Evolutionary conservation across 2,329 filamentous ascomycete genomes (phyloP).

Genomic region (Paramyrothecium roridum): DNA sequence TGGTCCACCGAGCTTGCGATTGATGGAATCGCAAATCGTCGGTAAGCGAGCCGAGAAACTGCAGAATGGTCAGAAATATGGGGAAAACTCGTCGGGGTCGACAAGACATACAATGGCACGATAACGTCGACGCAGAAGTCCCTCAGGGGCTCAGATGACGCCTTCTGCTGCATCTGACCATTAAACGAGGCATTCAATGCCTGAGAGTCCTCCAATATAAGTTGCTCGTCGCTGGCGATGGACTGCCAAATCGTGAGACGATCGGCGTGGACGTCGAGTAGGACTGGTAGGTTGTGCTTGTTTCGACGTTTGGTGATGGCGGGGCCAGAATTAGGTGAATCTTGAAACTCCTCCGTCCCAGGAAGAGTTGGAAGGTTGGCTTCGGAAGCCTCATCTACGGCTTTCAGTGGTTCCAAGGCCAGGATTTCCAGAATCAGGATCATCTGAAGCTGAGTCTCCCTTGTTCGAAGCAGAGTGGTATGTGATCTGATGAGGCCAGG

Average conservation of each 20-base stretch:
- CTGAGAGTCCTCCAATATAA: slow-evolving; percentile 48
- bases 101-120: slow-evolving; percentile 65
- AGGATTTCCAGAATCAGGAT: slow-evolving; percentile 76
- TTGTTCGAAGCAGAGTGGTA: slow-evolving; percentile 63
- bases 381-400: slow-evolving; percentile 36
- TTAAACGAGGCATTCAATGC: slow-evolving; percentile 24
- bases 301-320: slow-evolving; percentile 49
- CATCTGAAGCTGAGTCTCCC: slow-evolving; percentile 78
- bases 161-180: slow-evolving; percentile 33
- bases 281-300: slow-evolving; percentile 60
- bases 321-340: slow-evolving; percentile 21
- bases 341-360: slow-evolving; percentile 28
- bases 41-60: slow-evolving; percentile 76
- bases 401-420: slow-evolving; percentile 58
- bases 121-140: slow-evolving; percentile 81
- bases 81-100: too few species aligned
- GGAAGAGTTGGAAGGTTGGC: slow-evolving; percentile 44
- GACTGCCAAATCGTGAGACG: slow-evolving; percentile 83
- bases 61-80: slow-evolving; percentile 26
- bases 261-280: slow-evolving; percentile 73
- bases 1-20: slow-evolving; percentile 73
- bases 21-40: slow-evolving; percentile 65
- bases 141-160: slow-evolving; percentile 60
- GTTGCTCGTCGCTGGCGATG: slow-evolving; percentile 59
- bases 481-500: slow-evolving; percentile 57